Base-by-base conservation (phyloP, 164 flowering plant genomes). In the Euptelea pleiosperma region DNA sequence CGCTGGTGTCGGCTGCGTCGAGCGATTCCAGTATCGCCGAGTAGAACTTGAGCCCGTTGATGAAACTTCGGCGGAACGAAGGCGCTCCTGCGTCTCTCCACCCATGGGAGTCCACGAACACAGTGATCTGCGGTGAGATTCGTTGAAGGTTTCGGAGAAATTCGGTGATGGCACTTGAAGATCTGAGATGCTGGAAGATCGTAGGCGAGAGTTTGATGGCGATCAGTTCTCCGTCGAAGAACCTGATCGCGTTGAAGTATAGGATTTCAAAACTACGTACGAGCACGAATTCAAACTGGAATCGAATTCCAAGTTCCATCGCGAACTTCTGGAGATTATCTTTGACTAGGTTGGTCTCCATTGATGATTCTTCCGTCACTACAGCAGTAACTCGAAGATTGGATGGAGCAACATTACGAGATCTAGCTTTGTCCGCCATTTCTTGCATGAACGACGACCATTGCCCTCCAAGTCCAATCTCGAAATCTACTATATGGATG, bases 391-490 rank as follows among this genome's bases (percentile, higher is more conserved):
- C 64, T 6, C 91, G 69, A 8, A 91, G 69, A 16, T 75, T 37
- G 14, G 79, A 68, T 0, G 83, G 41, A 22, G 41, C 61, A 15
- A 46, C 12, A 6, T 64, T 71, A 1, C 73, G 44, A 1, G 62
- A 52, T 21, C 62, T 75, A 5, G 77, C 45, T 57, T 73, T 77
- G n/a, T 75, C 79, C 0, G 85, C 82, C 15, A 89, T 55, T 67
- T 82, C 96, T 53, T 73, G 77, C 82, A 92, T 76, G 68, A 89
- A 73, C 4, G 95, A 89, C 8, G 96, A 86, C 86, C 93, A 89
- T 30, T 87, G 89, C 5, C 85, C 84, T 3, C 98, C 98, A n/a
- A 92, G 53, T 0, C 91, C 92, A 67, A 91, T 81, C 18, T 91
- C 95, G 68, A 91, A 89, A 58, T 91, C 98, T 39, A 91, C 61